Evolutionary conservation across 768 basidiomycete species (phyloP).

Genomic region (Collybiopsis luxurians): DNA sequence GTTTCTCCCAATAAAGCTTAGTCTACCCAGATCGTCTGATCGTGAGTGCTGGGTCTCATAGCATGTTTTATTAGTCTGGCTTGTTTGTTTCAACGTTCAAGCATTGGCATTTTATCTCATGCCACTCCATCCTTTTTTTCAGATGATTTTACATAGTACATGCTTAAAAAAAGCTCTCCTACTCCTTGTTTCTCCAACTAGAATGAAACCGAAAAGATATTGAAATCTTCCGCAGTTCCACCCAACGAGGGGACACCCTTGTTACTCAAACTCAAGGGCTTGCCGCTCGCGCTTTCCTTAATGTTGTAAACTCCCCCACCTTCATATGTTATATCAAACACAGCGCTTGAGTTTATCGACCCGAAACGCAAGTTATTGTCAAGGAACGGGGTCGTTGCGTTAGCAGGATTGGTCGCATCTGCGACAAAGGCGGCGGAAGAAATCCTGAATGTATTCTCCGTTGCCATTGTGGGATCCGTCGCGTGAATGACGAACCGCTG

Average conservation of each 20-base stretch:
- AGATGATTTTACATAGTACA: too few species aligned
- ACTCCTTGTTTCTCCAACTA: too few species aligned
- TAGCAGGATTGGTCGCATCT: neutral
- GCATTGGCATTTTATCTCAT: too few species aligned
- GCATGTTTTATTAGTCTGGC: too few species aligned
- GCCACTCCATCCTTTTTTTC: too few species aligned
- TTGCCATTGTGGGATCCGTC: neutral
- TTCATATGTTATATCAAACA: neutral
- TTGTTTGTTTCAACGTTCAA: too few species aligned
- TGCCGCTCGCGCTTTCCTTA: neutral
- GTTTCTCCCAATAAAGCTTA: too few species aligned
- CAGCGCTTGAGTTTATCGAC: neutral
- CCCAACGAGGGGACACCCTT: neutral
- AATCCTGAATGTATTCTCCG: neutral
- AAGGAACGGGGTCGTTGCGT: neutral
- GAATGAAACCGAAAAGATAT: neutral
- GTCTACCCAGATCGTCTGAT: too few species aligned
- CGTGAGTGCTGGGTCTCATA: too few species aligned
- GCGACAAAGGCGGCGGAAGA: neutral
- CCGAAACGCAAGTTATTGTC: neutral
- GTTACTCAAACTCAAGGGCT: neutral
- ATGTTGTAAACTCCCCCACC: neutral
- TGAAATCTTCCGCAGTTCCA: neutral
- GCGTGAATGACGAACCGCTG: slow-evolving; percentile 1
- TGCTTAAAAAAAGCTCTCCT: too few species aligned